Conservation (phyloP, 805 yeast species). For the Saccharomycopsis capsularis region DNA sequence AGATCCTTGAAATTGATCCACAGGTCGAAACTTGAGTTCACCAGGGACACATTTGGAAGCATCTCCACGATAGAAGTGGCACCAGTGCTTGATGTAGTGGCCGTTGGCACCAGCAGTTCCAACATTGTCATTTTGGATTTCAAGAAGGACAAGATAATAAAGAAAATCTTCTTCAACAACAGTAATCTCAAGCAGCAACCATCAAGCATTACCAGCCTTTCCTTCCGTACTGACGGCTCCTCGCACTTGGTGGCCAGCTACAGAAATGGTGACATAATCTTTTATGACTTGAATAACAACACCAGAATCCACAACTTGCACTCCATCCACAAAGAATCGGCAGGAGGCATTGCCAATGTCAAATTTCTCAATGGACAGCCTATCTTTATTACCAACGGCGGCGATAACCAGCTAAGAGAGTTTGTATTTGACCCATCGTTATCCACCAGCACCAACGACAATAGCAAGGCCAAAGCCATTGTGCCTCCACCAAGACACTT, state of each 20-base stretch:
- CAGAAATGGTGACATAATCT: constrained; percentile 72
- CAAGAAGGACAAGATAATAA: constrained; percentile 51
- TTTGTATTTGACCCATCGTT: constrained; percentile 89
- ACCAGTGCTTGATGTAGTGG: constrained; percentile 81
- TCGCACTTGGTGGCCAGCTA: constrained; percentile 78
- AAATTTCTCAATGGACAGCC: constrained; percentile 88
- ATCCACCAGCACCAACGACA: constrained; percentile 43
- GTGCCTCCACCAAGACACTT: constrained; percentile 86
- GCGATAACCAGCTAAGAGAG: constrained; percentile 84
- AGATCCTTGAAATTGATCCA: constrained; percentile 68
- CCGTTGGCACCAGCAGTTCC: constrained; percentile 69
- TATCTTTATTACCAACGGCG: constrained; percentile 80
- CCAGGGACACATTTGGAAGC: constrained; percentile 43
- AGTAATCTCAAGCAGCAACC: constrained; percentile 22
- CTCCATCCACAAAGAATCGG: constrained; percentile 61
- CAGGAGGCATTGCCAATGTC: constrained; percentile 72
- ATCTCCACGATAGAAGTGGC: constrained; percentile 71
- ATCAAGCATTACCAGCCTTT: constrained; percentile 45
- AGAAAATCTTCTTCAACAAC: constrained; percentile 39
- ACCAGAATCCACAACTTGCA: constrained; percentile 71
- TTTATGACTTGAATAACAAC: constrained; percentile 71
- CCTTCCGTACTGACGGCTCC: constrained; percentile 87
- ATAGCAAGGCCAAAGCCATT: constrained; percentile 33
- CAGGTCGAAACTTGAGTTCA: constrained; percentile 35
- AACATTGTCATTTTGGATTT: constrained; percentile 59